These are phyloP conservation scores for Trichoderma koningiopsis DNA, from an alignment of 2,329 filamentous ascomycete genomes.

Conservation along the genomic window DNA sequence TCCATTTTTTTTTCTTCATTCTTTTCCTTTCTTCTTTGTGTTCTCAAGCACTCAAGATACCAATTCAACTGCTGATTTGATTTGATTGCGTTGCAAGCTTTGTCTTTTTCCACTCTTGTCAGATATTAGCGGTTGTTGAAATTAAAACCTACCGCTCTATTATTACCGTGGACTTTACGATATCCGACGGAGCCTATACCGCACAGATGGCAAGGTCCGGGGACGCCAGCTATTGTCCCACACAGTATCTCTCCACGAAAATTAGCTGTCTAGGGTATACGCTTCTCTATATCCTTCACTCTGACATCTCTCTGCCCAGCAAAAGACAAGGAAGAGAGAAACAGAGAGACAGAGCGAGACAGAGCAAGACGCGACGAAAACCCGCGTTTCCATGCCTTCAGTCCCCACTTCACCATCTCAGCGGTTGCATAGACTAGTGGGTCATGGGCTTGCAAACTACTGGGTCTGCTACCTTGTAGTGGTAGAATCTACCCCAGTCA, in stretches of 20 bases:
- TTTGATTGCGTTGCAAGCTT: not conserved
- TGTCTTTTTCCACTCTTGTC: not conserved
- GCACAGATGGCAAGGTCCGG: not conserved
- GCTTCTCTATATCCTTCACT: not conserved
- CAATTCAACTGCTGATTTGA: not conserved
- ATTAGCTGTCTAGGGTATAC: not conserved
- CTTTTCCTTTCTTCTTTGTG: not conserved
- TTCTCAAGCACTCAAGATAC: not conserved
- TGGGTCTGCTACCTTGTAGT: slow-evolving; percentile 1
- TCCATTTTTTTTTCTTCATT: not conserved
- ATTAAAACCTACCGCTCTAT: not conserved
- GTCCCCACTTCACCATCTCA: slow-evolving; percentile 9
- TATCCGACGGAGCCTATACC: not conserved
- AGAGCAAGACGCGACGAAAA: not conserved
- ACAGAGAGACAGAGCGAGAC: not conserved
- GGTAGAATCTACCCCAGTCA: not conserved
- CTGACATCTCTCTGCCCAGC: not conserved
- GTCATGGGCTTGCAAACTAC: not conserved
- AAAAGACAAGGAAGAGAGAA: not conserved
- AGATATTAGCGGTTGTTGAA: not conserved
- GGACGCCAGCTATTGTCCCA: not conserved
- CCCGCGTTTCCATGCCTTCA: not conserved
- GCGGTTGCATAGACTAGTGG: slow-evolving; percentile 14
- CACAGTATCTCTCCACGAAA: not conserved
- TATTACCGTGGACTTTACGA: not conserved